Base-by-base conservation (phyloP, 1,139 yeast genomes). In the Nakaseomyces delphensis region DNA sequence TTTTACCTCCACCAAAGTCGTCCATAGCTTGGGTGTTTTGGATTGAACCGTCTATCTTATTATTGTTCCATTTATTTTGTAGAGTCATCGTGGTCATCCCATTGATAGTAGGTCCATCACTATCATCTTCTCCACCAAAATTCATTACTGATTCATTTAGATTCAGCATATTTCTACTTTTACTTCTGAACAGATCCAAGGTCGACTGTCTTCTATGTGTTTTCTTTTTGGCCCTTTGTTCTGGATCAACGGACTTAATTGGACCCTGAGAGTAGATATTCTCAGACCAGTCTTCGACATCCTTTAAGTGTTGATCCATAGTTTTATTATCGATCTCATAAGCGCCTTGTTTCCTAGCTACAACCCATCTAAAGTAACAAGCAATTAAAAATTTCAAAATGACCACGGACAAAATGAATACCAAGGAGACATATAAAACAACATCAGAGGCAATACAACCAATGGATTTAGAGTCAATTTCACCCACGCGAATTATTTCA, bases 371-470 rank as follows among this genome's bases (percentile, higher is more conserved):
- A 68, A 83, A 91, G 62, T 86, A 86, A 62, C 93, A 80, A 0
- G 97, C 97, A 65, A 89, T 70, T 14, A 82, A 45, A 56, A 91
- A 91, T 65, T 87, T 89, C 38, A 71, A 69, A 33, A 77, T 62
- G 23, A 87, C 95, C 45, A 89, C 77, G 1, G 94, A 74, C 46
- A 91, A 71, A 56, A 91, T 89, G 62, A 91, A 85, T 10, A 83
- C 80, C 57, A 91, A 71, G 0, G 96, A 83, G 13, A 82, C 74
- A 53, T 79, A 77, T 48, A 91, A 72, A 2, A 89, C 96, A 39
- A 87, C 79, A 48, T 76, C 70, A 1, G 96, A 85, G 0, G 96
- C 95, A 62, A 91, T 79, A 65, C 98, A 91, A n/a, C 98, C 98
- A 56, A 91, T 78, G 10, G 95, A 79, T 43, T 85, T 87, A 1